Evolutionary conservation across 805 yeast genomes (phyloP), one percentile per base, ranked within the genome.

Genomic region (Teunomyces barrocoloradensis): DNA sequence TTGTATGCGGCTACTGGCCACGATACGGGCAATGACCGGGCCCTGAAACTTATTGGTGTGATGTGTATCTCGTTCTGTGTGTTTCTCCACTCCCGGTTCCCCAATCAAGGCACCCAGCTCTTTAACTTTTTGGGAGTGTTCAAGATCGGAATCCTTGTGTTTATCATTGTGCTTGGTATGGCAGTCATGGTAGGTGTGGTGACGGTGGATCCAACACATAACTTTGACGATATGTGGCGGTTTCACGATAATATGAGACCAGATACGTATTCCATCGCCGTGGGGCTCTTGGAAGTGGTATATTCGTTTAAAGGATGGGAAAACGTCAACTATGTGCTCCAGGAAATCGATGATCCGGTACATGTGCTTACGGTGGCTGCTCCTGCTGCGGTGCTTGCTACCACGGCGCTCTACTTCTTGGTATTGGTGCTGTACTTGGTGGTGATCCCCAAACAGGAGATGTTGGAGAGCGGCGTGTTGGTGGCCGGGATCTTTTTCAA

Each of bases 231-330:
- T 39, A 54, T 74, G 39, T 80, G 78, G 69, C 51, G 53, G 29
- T 49, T 48, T 43, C 54, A 50, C 21, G 35, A 45, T 35, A 27
- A 45, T 41, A 18, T 48, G 20, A n/a, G 49, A 7, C 74, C 80
- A 2, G 63, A 59, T 39, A 54, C 68, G 9, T 83, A 80, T 55
- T 75, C 78, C 33, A 58, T 76, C 5, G 73, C 86, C 1, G 81
- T 81, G 32, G 86, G 84, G 0, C 57, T 82, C 29, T 59, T 82
- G 32, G 79, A 84, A 43, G 76, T 83, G 20, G 78, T 83, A 11
- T 82, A 81, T 56, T 80, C 87, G 0, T 82, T 81, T 62, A 78
- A 82, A 49, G 88, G 88, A 4, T 82, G 87, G 87, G 87, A 83
- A 53, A 82, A 82, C 53, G 84, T 83, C 37, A 83, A 83, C 57